phyloP scores from a whole-genome alignment of 2,329 filamentous ascomycete genomes.

The Aspergillus neoniger region DNA sequence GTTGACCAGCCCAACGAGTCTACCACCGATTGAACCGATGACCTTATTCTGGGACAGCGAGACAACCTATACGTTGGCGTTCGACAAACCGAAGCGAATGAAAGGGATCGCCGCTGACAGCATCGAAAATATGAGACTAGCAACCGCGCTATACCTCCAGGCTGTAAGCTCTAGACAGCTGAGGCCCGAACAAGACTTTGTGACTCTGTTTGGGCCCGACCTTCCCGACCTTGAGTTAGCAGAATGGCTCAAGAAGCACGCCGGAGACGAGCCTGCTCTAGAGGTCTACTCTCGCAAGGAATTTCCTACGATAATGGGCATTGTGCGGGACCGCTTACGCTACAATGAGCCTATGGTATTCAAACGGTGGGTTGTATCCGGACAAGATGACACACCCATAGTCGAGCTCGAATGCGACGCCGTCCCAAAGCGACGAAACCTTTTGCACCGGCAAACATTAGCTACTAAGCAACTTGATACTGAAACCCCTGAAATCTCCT shows the following conservation, averaged over 20 bases:
- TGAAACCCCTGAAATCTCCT: constrained; percentile 4
- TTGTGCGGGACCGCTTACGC: constrained; percentile 30
- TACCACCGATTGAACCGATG: constrained; percentile 24
- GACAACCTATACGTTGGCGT: constrained; percentile 22
- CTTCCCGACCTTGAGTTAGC: constrained; percentile 19
- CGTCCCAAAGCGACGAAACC: constrained; percentile 31
- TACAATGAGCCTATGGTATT: constrained; percentile 31
- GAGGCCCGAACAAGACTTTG: constrained; percentile 23
- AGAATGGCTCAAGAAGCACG: constrained; percentile 25
- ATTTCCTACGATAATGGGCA: constrained; percentile 15
- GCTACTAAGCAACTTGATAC: constrained; percentile 11
- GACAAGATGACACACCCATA: constrained; percentile 1
- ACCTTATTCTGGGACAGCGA: constrained; percentile 34
- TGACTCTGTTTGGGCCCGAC: constrained; percentile 31
- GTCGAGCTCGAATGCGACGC: constrained; percentile 31
- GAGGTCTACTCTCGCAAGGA: constrained; percentile 24
- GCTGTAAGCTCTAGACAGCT: constrained; percentile 19
- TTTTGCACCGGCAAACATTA: constrained; percentile 24
- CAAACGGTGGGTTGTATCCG: constrained; percentile 25
- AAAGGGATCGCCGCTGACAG: constrained; percentile 15
- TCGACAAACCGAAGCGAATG: constrained; percentile 17
- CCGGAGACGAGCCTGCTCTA: constrained; percentile 24
- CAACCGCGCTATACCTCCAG: constrained; percentile 31
- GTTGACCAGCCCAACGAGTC: constrained; percentile 22
- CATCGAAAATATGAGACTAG: constrained; percentile 37